Conservation (phyloP, 1,139 yeast species). For the Debaryomyces psychrophilus region DNA sequence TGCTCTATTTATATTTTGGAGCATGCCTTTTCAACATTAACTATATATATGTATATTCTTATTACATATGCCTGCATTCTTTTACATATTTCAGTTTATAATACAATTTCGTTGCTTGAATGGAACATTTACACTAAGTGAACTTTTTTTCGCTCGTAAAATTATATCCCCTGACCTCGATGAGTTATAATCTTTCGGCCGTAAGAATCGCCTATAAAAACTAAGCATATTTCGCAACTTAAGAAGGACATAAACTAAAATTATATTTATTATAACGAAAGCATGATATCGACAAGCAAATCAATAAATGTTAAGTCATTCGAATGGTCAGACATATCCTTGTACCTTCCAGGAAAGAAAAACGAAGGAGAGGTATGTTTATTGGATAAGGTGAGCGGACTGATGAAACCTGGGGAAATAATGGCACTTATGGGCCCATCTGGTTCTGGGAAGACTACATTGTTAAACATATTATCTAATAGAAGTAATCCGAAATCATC, state of each 20-base stretch:
- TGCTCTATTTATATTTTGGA: no score
- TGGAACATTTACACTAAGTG: no score
- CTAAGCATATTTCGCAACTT: neutral
- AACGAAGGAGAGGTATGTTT: constrained; percentile 1
- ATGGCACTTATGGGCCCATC: constrained; percentile 32
- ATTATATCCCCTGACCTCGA: no score
- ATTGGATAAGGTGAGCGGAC: constrained; percentile 25
- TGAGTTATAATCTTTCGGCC: neutral
- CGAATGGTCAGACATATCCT: constrained; percentile 2
- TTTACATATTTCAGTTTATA: no score
- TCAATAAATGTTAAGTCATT: constrained; percentile 1
- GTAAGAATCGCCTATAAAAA: neutral
- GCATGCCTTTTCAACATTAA: no score
- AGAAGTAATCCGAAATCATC: constrained; percentile 17
- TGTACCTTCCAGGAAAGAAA: neutral
- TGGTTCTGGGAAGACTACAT: constrained; percentile 29
- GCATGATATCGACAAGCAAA: neutral
- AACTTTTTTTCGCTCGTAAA: neutral
- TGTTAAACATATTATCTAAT: constrained; percentile 23
- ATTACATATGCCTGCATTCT: no score
- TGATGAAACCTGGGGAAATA: constrained; percentile 28
- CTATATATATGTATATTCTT: no score
- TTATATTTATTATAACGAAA: neutral
- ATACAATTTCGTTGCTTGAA: no score
- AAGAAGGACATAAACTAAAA: neutral